Evolutionary conservation across 2,329 filamentous ascomycete species (phyloP).

Genomic region (Talaromyces sp.): DNA sequence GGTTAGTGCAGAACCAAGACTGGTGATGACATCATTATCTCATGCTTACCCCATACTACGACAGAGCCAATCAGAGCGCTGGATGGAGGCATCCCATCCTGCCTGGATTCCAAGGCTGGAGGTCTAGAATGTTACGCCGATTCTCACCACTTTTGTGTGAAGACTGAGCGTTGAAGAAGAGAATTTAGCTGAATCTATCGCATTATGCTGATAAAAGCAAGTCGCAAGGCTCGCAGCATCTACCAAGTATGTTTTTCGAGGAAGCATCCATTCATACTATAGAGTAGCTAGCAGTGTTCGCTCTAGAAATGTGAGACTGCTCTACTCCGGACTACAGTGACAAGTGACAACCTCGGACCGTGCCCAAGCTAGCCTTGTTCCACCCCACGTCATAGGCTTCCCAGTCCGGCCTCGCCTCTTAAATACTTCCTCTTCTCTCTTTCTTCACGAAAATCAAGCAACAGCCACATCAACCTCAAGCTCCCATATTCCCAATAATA

Average conservation of each 20-base stretch:
- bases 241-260: background rate
- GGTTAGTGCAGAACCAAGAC: background rate
- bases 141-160: background rate
- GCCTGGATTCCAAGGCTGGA: background rate
- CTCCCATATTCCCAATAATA: background rate
- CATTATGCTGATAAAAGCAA: background rate
- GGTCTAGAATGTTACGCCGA: background rate
- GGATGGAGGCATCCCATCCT: too few relatives aligned
- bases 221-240: background rate
- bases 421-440: background rate
- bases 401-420: background rate
- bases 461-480: background rate
- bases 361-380: background rate
- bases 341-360: background rate
- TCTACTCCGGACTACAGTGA: background rate
- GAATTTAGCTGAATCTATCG: too few relatives aligned
- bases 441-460: background rate
- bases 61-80: background rate
- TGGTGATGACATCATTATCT: slow-evolving; percentile 1
- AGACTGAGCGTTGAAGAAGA: background rate
- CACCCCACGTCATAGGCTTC: slow-evolving; percentile 7
- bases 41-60: background rate
- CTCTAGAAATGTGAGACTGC: too few relatives aligned
- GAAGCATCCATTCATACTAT: too few relatives aligned
- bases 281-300: too few relatives aligned